A percentile compares a stretch with the other conserved stretches of the same genome.
These are phyloP conservation scores for Blastocystis sp. DNA, from an alignment of 352 stramenopile species.

Conservation along the genomic window DNA sequence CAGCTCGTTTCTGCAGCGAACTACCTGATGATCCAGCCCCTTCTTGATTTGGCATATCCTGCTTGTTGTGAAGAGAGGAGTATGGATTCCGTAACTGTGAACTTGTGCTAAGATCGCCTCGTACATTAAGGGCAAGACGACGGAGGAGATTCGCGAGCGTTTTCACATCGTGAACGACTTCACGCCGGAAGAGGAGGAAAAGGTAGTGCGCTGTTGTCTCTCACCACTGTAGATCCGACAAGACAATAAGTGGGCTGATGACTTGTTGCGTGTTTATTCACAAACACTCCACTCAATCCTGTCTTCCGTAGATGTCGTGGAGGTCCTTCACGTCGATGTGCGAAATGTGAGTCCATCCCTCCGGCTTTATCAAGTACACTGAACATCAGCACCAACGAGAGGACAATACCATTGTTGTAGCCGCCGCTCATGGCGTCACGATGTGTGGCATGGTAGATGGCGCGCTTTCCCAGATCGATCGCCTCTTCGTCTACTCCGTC, in stretches of 20 bases:
- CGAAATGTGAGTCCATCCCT: constrained; percentile 92
- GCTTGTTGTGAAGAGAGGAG: neutral
- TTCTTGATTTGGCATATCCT: constrained; percentile 78
- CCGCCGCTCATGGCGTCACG: constrained; percentile 95
- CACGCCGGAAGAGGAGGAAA: constrained; percentile 95
- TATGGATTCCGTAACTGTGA: neutral
- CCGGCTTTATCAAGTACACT: constrained; percentile 93
- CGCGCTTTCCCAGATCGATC: constrained; percentile 93
- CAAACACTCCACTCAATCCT: constrained; percentile 37
- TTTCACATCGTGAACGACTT: constrained; percentile 99
- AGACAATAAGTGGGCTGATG: constrained; percentile 99
- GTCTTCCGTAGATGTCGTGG: constrained; percentile 84
- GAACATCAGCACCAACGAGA: constrained; percentile 5
- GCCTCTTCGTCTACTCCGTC: constrained; percentile 95
- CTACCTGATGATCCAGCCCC: constrained; percentile 94
- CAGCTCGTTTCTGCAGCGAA: constrained; percentile 99
- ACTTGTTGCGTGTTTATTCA: constrained; percentile 72
- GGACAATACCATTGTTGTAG: constrained; percentile 82
- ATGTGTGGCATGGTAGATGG: constrained; percentile 99
- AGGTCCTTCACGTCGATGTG: constrained; percentile 95
- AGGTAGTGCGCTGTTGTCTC: constrained; percentile 77
- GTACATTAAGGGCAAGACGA: constrained; percentile 91
- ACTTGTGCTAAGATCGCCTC: constrained; percentile 81
- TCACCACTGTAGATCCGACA: constrained; percentile 77
- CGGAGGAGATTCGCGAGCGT: constrained; percentile 96